A percentile compares a stretch with the other conserved stretches of the same genome.
phyloP scores from a whole-genome alignment of 225 moss, liverwort and hornwort genomes.

The Pleurozium schreberi region DNA sequence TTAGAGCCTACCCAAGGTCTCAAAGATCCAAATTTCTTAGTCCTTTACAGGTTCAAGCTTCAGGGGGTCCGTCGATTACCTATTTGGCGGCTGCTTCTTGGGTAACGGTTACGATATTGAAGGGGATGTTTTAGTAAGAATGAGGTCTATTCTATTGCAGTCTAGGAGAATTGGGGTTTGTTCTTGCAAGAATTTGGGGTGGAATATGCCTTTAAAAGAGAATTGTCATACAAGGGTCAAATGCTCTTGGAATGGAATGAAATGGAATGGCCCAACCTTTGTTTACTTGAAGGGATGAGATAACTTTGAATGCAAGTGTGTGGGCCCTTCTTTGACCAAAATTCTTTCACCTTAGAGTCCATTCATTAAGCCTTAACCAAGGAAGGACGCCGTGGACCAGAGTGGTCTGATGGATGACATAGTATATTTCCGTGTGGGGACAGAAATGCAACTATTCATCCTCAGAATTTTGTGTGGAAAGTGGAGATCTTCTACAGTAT shows the following conservation, averaged over 20 bases:
- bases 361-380: not conserved
- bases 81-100: not conserved
- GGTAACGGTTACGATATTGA: not conserved
- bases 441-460: too few species aligned
- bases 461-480: too few species aligned
- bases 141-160: not conserved
- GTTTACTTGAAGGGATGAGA: not conserved
- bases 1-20: rapidly evolving
- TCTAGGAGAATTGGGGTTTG: not conserved
- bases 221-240: not conserved
- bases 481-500: too few species aligned
- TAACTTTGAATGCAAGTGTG: not conserved
- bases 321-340: not conserved
- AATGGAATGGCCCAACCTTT: not conserved
- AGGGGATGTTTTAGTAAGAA: not conserved
- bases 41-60: not conserved
- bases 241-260: not conserved
- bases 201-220: not conserved
- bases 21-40: not conserved
- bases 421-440: too few species aligned
- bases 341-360: rapidly evolving
- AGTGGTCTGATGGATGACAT: too few species aligned
- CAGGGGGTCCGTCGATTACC: not conserved
- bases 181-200: not conserved
- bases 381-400: too few species aligned